Base-by-base conservation (phyloP, 345 rosid species). In the Hibiscus syriacus region DNA sequence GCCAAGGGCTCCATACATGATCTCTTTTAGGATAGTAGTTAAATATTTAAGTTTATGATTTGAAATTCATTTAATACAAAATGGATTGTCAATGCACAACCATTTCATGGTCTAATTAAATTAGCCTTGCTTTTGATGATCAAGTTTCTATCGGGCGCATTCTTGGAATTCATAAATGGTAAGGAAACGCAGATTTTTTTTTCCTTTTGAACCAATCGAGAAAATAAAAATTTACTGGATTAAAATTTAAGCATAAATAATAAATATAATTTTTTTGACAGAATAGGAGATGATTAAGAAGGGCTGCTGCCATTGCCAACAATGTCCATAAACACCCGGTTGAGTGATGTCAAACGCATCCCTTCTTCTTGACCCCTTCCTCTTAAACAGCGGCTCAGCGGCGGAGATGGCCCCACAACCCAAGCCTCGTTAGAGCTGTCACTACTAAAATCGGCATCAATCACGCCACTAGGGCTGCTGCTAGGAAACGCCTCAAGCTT, bases 381-480 rank as follows among this genome's bases (percentile, higher is more conserved):
- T 83, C 87, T 81, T 90, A 49, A 78, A 56, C n/a, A 72, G 62
- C 62, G 78, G 81, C 73, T 81, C 67, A 36, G 49, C 19, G 1
- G 38, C 38, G 19, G 22, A 2, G 53, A 23, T 17, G 20, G 12
- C 57, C 55, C 78, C 79, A 71, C 72, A 30, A 72, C 70, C 83
- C 87, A 81, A 13, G 86, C 76, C 61, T 82, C 84, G 72, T 77
- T 78, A 1, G 86, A 84, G 73, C 81, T 70, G 25, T 76, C 82
- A 38, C 80, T 78, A 78, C 85, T 80, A 49, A 86, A 80, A 59
- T 64, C 68, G 6, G 85, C 71, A 70, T 86, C 89, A 19, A 88
- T 86, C 34, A 85, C 92, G 1, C 89, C 82, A 52, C 84, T 83
- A 1, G 92, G 92, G 62, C 83, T 69, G 70, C 96, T 86, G 60